Evolutionary conservation across 441 rosid species (phyloP).

Genomic region (Pelargonium cotyledonis): DNA sequence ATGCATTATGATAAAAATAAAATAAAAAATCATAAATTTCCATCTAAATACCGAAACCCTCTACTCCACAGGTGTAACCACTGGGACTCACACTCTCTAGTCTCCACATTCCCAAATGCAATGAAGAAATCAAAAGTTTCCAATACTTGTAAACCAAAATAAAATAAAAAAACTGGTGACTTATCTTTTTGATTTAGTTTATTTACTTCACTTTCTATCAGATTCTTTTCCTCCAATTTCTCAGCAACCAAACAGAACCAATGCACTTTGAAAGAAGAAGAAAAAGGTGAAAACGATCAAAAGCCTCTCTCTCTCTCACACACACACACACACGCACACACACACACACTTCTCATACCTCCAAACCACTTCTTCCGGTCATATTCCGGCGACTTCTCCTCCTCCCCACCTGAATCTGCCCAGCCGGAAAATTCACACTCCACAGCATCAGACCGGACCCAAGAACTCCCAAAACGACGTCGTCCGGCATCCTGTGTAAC

Average conservation of each 20-base stretch:
- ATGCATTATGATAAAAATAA: too few relatives aligned
- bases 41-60: background rate
- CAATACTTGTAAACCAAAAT: background rate
- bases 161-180: background rate
- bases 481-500: conserved; percentile 20
- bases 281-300: background rate
- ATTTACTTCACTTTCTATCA: background rate
- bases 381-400: conserved; percentile 26
- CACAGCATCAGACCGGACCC: conserved; percentile 32
- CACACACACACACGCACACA: too few relatives aligned
- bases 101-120: conserved; percentile 1
- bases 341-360: conserved; percentile 30
- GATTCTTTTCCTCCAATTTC: conserved; percentile 1
- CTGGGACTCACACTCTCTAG: background rate
- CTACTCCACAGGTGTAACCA: background rate
- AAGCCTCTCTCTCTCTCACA: background rate
- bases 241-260: conserved; percentile 15
- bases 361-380: conserved; percentile 40
- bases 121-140: conserved; percentile 5
- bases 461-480: conserved; percentile 24
- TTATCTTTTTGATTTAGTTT: background rate
- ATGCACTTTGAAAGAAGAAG: background rate
- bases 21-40: background rate
- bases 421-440: conserved; percentile 58
- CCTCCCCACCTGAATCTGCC: conserved; percentile 43